Conservation (phyloP, 345 rosid genomes). For the Ceriops tagal region DNA sequence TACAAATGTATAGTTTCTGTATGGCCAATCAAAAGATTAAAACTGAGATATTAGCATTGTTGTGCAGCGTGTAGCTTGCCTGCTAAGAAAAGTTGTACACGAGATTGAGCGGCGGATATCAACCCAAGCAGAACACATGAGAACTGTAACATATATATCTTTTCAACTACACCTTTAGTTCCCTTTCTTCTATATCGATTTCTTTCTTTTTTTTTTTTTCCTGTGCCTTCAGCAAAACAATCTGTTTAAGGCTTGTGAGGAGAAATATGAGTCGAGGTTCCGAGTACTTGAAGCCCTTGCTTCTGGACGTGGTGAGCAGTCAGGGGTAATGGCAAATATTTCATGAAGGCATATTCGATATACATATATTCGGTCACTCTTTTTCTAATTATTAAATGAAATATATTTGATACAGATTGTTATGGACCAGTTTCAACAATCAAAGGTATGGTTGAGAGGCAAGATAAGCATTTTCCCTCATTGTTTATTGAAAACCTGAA, state of each 20-base stretch:
- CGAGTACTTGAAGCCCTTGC: slow-evolving; percentile 89
- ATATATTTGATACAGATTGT: slow-evolving; percentile 37
- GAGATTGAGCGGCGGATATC: slow-evolving; percentile 96
- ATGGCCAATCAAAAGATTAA: too few species aligned
- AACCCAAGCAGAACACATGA: slow-evolving; percentile 90
- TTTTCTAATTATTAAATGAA: slow-evolving; percentile 6
- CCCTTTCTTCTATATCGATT: slow-evolving; percentile 18
- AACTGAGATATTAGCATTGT: background rate
- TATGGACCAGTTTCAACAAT: slow-evolving; percentile 45
- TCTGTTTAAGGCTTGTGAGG: slow-evolving; percentile 81
- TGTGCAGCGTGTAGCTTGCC: slow-evolving; percentile 74
- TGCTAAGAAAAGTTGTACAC: slow-evolving; percentile 79
- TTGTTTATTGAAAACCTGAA: background rate
- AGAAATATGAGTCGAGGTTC: slow-evolving; percentile 76
- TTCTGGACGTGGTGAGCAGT: slow-evolving; percentile 57
- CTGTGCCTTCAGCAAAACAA: slow-evolving; percentile 73
- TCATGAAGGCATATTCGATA: background rate
- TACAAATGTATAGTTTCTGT: too few species aligned
- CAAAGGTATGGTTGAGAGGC: slow-evolving; percentile 42
- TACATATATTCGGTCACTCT: background rate
- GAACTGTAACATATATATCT: slow-evolving; percentile 53
- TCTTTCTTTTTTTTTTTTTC: slow-evolving; percentile 11
- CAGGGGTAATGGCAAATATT: slow-evolving; percentile 44
- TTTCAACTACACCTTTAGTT: background rate
- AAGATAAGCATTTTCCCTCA: background rate